Base-by-base conservation (phyloP, 78 protist genomes). In the Guillardia theta region DNA sequence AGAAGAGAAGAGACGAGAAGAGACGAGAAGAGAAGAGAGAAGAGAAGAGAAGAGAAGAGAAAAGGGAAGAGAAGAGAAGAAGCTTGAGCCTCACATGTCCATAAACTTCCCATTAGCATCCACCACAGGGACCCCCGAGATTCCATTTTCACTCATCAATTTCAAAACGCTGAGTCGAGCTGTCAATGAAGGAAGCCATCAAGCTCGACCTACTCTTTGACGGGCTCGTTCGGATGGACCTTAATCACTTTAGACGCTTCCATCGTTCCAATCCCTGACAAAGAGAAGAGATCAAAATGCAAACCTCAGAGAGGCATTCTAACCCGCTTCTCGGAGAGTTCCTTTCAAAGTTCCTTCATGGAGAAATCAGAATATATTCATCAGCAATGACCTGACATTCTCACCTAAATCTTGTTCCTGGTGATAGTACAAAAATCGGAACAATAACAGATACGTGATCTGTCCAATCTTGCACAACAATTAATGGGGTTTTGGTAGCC, bases 361-460 rank as follows among this genome's bases (percentile, higher is more conserved):
- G 64, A 15, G 33, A 21, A 53, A 53, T 53, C 19, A 21, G 33
- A 53, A 53, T 21, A 53, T 21, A 53, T 53, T 53, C 33, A 53
- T n/a, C n/a, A n/a, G n/a, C n/a, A n/a, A n/a, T n/a, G n/a, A n/a
- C n/a, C n/a, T n/a, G n/a, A n/a, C n/a, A n/a, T n/a, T n/a, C n/a
- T n/a, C n/a, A 53, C 45, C 83, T 15, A 70, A 43, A 6, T 70
- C 83, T 12, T 12, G 36, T 43, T 70, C 90, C 48, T 78, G 90
- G 33, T 78, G 90, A 30, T 43, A 78, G 48, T 43, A 78, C 53
- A 78, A 50, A 36, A 78, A 78, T 45, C 90, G 90, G 90, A 78
- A 78, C 37, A 78, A 50, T n/a, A 78, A 50, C 45, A 78, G 90
- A 50, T 78, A 78, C 24, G 90, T 43, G 37, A 78, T 30, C 33